Evolutionary conservation across 345 rosid genomes (phyloP), one percentile per base, ranked within the genome.

Genomic region (Lepidium sativum): DNA sequence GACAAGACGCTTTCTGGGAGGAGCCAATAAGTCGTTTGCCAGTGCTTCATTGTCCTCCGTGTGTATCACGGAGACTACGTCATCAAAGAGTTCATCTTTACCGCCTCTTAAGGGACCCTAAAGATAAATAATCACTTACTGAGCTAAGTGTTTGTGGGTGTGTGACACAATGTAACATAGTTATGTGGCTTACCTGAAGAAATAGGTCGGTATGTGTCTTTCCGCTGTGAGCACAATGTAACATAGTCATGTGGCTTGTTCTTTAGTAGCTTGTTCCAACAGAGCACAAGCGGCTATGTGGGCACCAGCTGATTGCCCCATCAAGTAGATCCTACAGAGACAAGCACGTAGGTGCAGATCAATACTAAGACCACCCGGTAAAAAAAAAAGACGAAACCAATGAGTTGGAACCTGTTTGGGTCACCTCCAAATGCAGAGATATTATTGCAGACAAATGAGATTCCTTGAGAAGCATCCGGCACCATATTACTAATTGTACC

Each of bases 281-380:
- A 94, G 85, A 71, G 81, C 81, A 77, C 99, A 90, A 23, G 95
- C 87, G 56, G 97, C 83, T 62, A 94, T 88, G 75, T 94, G 99
- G 42, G 97, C 97, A 54, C 97, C 99, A 57, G 99, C 99, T 47
- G 99, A 94, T 76, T 94, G 99, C 20, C 99, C 99, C 99, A 88
- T 90, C 56, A 94, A 74, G 77, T 84, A 94, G 69, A 90, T 81
- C 86, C 99, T 90, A 69, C 54, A 67, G 71, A 62, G 8, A 61
- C 65, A 41, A 25, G 45, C 51, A 61, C 20, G 39, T 57, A 59
- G 18, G 39, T 57, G 54, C 44, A 43, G 59, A 18, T 68, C 57
- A 48, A 38, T 72, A 64, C 2, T n/a, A 52, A 52, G 14, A 44
- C 32, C 32, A 29, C n/a, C 53, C 16, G 48, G 67, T 58, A 38